Evolutionary conservation across 805 yeast species (phyloP).

Genomic region (Ogataea pignaliae): DNA sequence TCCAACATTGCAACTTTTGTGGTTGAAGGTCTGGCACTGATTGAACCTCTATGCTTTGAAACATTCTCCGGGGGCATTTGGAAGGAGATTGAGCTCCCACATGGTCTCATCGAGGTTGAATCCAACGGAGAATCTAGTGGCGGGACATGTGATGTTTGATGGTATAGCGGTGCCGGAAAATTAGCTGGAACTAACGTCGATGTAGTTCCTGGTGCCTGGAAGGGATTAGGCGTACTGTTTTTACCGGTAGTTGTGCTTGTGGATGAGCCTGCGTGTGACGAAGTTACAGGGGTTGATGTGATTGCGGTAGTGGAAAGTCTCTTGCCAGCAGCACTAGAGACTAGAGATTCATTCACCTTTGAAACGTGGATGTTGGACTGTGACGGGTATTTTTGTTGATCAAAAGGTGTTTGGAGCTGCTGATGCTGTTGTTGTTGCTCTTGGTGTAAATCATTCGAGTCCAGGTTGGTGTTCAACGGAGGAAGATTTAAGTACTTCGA

Average conservation of each 20-base stretch:
- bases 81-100: constrained; percentile 37
- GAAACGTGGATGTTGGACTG: background rate
- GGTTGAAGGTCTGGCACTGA: constrained; percentile 48
- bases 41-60: constrained; percentile 51
- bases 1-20: constrained; percentile 25
- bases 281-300: background rate
- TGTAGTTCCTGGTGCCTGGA: background rate
- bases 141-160: background rate
- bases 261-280: background rate
- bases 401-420: background rate
- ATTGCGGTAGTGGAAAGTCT: background rate
- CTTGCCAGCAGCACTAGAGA: no score
- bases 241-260: no score
- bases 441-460: background rate
- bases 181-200: background rate
- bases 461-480: constrained; percentile 17
- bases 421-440: background rate
- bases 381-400: background rate
- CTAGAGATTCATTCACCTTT: no score
- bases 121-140: constrained; percentile 14
- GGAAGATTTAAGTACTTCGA: constrained; percentile 19
- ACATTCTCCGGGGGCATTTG: constrained; percentile 40
- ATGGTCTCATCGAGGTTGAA: constrained; percentile 5
- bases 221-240: background rate
- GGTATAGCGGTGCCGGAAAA: background rate